These are phyloP conservation scores for Candida adriatica DNA, from an alignment of 805 yeast species.

Conservation along the genomic window DNA sequence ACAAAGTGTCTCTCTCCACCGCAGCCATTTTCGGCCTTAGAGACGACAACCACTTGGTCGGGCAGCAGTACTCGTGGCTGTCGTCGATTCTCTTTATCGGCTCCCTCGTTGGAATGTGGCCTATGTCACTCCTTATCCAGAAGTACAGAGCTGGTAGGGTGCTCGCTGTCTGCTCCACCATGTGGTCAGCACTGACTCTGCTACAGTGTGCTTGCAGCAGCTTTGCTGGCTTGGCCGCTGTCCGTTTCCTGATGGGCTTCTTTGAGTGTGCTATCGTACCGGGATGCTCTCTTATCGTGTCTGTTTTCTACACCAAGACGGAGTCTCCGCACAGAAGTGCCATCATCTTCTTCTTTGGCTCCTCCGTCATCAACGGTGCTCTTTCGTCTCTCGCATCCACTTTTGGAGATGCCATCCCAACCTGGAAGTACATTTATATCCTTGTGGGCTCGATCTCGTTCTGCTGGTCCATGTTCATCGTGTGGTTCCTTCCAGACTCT, in stretches of 20 bases:
- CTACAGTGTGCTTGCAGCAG: constrained; percentile 29
- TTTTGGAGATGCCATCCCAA: constrained; percentile 24
- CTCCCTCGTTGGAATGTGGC: constrained; percentile 36
- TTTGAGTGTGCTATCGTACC: constrained; percentile 34
- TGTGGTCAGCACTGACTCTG: constrained; percentile 18
- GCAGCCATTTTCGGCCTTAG: constrained; percentile 42
- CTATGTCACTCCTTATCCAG: constrained; percentile 24
- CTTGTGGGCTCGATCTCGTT: constrained; percentile 44
- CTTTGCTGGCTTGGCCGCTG: constrained; percentile 32
- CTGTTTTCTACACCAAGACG: constrained; percentile 33
- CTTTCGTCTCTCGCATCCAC: constrained; percentile 39
- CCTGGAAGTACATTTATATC: constrained; percentile 47
- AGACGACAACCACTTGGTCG: constrained; percentile 32
- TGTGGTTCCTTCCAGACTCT: constrained; percentile 42
- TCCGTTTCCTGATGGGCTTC: constrained; percentile 41
- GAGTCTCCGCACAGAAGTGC: constrained; percentile 38
- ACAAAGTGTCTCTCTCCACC: constrained; percentile 35
- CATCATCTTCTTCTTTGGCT: constrained; percentile 37
- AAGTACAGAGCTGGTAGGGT: constrained; percentile 21
- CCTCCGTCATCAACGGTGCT: constrained; percentile 21
- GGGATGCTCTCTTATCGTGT: constrained; percentile 32
- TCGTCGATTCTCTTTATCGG: constrained; percentile 36
- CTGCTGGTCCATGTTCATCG: constrained; percentile 24
- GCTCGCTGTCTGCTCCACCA: constrained; percentile 17
- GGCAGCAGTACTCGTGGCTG: constrained; percentile 34